phyloP scores from a whole-genome alignment of 2,329 filamentous ascomycete genomes.

The Monilinia laxa region DNA sequence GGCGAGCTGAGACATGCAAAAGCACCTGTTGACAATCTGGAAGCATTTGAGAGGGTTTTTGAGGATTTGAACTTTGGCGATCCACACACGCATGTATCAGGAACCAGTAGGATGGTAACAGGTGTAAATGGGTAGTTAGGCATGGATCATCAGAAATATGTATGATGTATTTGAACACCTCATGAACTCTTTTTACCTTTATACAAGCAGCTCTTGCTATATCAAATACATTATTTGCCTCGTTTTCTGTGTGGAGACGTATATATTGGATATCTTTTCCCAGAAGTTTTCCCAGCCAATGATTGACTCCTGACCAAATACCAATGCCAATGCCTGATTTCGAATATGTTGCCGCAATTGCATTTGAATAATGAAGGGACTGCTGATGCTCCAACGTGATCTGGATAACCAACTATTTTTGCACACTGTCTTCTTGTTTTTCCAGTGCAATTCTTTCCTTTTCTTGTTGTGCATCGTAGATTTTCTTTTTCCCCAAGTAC shows the following conservation, averaged over 20 bases:
- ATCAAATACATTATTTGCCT: background rate
- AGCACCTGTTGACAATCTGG: background rate
- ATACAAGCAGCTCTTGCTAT: background rate
- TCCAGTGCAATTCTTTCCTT: slow-evolving; percentile 34
- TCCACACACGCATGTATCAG: slow-evolving; percentile 16
- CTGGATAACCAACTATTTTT: background rate
- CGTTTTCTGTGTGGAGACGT: background rate
- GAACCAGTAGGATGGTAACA: slow-evolving; percentile 21
- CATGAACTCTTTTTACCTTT: slow-evolving; percentile 5
- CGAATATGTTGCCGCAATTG: background rate
- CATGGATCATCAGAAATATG: slow-evolving; percentile 18
- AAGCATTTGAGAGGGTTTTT: background rate
- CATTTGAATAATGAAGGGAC: background rate
- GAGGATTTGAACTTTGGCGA: background rate
- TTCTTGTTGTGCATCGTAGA: slow-evolving; percentile 44
- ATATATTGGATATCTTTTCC: slow-evolving; percentile 6
- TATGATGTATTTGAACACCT: slow-evolving; percentile 16
- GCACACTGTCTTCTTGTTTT: slow-evolving; percentile 13
- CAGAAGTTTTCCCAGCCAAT: background rate
- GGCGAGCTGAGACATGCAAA: background rate
- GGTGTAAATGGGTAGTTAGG: background rate
- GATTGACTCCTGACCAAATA: background rate
- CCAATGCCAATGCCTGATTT: background rate
- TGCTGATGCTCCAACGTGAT: background rate
- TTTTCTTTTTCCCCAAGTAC: slow-evolving; percentile 48